Base-by-base conservation (phyloP, 2,329 filamentous ascomycete genomes). In the Helotiales sp. region DNA sequence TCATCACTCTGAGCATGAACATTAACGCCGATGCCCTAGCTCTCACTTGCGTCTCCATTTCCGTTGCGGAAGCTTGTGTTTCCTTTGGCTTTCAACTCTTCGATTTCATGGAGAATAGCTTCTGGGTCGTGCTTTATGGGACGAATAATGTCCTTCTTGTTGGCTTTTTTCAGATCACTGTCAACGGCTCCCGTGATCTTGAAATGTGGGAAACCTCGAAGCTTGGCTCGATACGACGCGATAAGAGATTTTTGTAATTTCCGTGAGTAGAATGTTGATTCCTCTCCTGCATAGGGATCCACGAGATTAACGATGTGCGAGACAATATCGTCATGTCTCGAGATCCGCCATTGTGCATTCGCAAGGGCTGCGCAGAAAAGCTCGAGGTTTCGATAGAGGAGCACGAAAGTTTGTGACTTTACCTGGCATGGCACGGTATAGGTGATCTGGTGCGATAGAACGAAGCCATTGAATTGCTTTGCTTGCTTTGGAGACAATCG, bases 201-300 rank as follows among this genome's bases (percentile, higher is more conserved):
- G 19, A 54, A 54, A 22, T 29, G 38, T 6, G 25, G 38, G 19
- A 54, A 33, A 6, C 38, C 51, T 24, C 12, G 36, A 9, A 54
- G 17, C 5, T n/a, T 10, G 15, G 24, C 38, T 17, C 51, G 36
- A 44, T 54, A 54, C 3, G 51, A 38, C 29, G 51, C 34, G 10
- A 34, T 25, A n/a, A 54, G 51, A 2, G 17, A 46, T 29, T 54
- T 38, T 31, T 54, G 51, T 27, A 54, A 25, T 15, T 46, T 31
- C 38, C 29, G 25, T 5, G 51, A 19, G n/a, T 31, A 44, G 48
- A 51, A 51, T 19, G 30, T 10, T 8, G 34, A n/a, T 36, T n/a
- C 7, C 8, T n/a, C 15, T 5, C 34, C 34, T n/a, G 34, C 34
- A 10, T 9, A 36, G 10, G 34, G 34, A n/a, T 36, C 34, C 8